Evolutionary conservation across 2,329 filamentous ascomycete species (phyloP), one percentile per base, ranked within the genome.

Genomic region (Talaromyces funiculosus): DNA sequence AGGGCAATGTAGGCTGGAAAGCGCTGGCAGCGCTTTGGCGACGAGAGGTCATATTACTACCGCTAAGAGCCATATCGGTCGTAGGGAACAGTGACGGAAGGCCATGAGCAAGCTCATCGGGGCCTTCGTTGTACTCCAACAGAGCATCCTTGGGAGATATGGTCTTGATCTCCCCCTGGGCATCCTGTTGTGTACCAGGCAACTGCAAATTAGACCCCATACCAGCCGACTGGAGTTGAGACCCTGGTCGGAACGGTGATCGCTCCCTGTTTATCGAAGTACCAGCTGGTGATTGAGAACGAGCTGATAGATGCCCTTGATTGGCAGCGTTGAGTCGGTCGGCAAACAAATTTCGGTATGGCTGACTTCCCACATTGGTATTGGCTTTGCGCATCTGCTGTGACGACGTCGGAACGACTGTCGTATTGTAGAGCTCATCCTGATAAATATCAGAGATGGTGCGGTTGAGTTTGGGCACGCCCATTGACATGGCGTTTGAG

Each of bases 141-240:
- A 96, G 77, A 1, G 92, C 90, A 69, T 97, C 93, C 76, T 96
- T 95, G 24, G 93, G 94, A 1, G 93, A 97, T 51, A 99, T 96
- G 0, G 93, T 96, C 74, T 90, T 90, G 1, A 85, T 82, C n/a
- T 88, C 71, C 38, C 71, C 66, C 63, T 73, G 66, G 55, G 75
- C 67, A 40, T 77, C 58, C 45, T 77, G 57, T 53, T 66, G 55
- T 9, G 42, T 40, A 40, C 71, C 69, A 33, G 65, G 31, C 60
- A 72, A 67, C 9, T 73, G 71, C n/a, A 73, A 66, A 37, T 71
- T 72, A n/a, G 72, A 72, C 1, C 69, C 74, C 31, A 81, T 71
- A 40, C 79, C 78, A 18, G 70, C 67, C 53, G 68, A 69, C 59
- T 71, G 71, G 31, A 67, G 65, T 43, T 55, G 67, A 1, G 88